Percentiles rank a stretch among this genome's conserved stretches.
Evolutionary conservation across 2,329 filamentous ascomycete species (phyloP).

Genomic region (Fusarium sp.): DNA sequence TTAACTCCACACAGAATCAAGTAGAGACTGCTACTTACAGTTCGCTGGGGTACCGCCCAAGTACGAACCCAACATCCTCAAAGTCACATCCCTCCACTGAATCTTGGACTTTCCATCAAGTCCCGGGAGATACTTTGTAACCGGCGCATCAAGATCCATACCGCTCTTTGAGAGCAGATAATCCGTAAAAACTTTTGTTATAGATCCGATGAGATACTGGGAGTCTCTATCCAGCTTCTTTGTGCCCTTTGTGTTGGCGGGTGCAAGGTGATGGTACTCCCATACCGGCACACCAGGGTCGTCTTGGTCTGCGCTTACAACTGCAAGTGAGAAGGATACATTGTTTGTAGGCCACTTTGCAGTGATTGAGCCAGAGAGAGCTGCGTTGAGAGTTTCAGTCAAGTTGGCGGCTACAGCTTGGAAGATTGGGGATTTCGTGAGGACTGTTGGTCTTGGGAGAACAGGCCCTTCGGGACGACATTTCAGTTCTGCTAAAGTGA

Average conservation of each 20-base stretch:
- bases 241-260: conserved; percentile 48
- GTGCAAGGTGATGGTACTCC: conserved; percentile 53
- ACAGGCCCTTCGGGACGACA: conserved; percentile 45
- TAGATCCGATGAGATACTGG: conserved; percentile 54
- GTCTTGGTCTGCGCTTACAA: conserved; percentile 46
- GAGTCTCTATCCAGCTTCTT: conserved; percentile 46
- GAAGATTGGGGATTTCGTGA: conserved; percentile 41
- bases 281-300: conserved; percentile 46
- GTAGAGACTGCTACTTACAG: too few relatives aligned
- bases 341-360: conserved; percentile 49
- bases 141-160: conserved; percentile 44
- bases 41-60: conserved; percentile 49
- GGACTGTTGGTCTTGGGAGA: conserved; percentile 45
- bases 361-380: conserved; percentile 44
- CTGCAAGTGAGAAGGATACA: conserved; percentile 51
- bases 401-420: conserved; percentile 43
- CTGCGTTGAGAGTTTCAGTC: conserved; percentile 42
- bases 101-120: conserved; percentile 43
- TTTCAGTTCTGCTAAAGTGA: conserved; percentile 28
- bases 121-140: conserved; percentile 49
- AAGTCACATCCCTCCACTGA: conserved; percentile 49
- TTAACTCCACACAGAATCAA: too few relatives aligned
- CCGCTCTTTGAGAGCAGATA: conserved; percentile 50
- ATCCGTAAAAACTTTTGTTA: conserved; percentile 52
- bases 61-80: conserved; percentile 51